Percentiles rank a stretch among this genome's conserved stretches.
phyloP scores from a whole-genome alignment of 148 eudicot species.

The Pharnaceum exiguum region DNA sequence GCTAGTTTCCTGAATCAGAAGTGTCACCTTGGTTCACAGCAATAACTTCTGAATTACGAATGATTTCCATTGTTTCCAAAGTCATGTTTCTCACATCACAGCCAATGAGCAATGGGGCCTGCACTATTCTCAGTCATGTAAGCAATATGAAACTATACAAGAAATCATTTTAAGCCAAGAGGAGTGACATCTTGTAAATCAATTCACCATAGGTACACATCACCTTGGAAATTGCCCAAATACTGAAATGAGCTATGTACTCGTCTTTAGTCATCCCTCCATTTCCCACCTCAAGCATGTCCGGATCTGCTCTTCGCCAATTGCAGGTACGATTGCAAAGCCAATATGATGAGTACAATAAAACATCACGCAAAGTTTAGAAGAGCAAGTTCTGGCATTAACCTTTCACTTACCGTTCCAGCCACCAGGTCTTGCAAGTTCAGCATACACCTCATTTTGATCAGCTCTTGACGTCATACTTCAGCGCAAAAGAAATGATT shows the following conservation, averaged over 20 bases:
- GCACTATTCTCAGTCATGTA: background rate
- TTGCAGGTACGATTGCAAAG: background rate
- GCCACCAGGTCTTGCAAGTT: constrained; percentile 86
- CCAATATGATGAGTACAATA: background rate
- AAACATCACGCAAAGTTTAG: background rate
- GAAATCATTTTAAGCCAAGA: background rate
- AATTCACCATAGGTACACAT: background rate
- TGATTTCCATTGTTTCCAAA: constrained; percentile 47
- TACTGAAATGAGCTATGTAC: constrained; percentile 75
- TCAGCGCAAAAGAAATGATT: background rate
- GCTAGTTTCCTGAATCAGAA: background rate
- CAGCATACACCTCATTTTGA: constrained; percentile 64
- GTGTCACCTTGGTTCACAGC: constrained; percentile 72
- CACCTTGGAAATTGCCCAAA: constrained; percentile 89
- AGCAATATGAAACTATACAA: too few species aligned
- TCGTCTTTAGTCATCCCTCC: constrained; percentile 79
- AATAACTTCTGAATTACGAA: constrained; percentile 60
- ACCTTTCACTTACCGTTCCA: constrained; percentile 67
- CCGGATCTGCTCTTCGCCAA: constrained; percentile 55
- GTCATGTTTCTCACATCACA: constrained; percentile 58
- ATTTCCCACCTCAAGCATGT: constrained; percentile 97
- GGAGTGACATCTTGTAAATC: background rate
- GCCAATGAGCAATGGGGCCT: constrained; percentile 86
- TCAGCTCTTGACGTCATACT: constrained; percentile 84
- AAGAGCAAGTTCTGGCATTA: background rate